Percentiles rank a stretch among this genome's conserved stretches.
Evolutionary conservation across 805 yeast species (phyloP).

Genomic region (Schwanniomyces sp.): DNA sequence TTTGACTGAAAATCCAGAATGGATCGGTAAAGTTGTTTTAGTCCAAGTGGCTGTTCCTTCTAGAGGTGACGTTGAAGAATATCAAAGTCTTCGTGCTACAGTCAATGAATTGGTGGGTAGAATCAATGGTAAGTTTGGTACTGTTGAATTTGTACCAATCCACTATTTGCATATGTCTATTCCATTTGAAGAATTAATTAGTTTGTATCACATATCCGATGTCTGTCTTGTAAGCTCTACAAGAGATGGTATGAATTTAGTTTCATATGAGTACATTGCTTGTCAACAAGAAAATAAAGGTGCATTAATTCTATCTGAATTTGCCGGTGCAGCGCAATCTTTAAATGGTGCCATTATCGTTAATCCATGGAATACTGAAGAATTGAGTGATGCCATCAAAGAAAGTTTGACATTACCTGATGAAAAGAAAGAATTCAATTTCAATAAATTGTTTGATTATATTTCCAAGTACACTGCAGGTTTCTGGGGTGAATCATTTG

Average conservation of each 20-base stretch:
- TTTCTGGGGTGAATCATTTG: constrained; percentile 97
- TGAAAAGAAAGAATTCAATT: constrained; percentile 77
- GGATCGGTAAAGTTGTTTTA: constrained; percentile 95
- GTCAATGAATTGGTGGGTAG: constrained; percentile 97
- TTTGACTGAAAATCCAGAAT: constrained; percentile 89
- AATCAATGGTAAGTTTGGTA: constrained; percentile 93
- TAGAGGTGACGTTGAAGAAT: constrained; percentile 97
- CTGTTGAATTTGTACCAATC: constrained; percentile 96
- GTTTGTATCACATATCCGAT: constrained; percentile 82
- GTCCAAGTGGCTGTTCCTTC: constrained; percentile 98
- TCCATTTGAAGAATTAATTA: constrained; percentile 86
- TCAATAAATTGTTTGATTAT: constrained; percentile 80
- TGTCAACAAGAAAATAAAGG: constrained; percentile 89
- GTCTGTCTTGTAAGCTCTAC: constrained; percentile 93
- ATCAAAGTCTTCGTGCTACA: constrained; percentile 87
- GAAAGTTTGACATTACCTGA: constrained; percentile 84
- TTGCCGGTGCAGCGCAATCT: constrained; percentile 99
- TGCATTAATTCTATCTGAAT: constrained; percentile 83
- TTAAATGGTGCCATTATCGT: constrained; percentile 91
- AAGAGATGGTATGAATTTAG: constrained; percentile 98
- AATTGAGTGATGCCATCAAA: constrained; percentile 77
- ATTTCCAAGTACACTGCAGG: constrained; percentile 92
- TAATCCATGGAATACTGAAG: constrained; percentile 99
- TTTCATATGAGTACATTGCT: constrained; percentile 93
- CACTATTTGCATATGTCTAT: constrained; percentile 94